Conservation (phyloP, 2,329 filamentous ascomycete genomes). For the Colletotrichum lupini region DNA sequence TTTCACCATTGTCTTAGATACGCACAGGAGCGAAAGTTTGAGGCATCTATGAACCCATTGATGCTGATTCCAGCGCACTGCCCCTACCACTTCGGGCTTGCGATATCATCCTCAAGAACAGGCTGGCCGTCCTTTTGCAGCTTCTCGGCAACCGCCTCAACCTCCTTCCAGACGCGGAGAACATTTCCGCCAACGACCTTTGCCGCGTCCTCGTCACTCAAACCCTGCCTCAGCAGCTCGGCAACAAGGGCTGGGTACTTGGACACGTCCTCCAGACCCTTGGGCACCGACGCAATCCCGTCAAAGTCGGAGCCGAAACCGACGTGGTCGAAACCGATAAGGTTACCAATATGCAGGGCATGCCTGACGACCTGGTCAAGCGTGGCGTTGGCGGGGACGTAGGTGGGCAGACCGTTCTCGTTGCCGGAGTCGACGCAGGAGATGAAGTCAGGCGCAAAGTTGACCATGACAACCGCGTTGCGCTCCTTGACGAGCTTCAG, state of each 20-base stretch:
- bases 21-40: neutral
- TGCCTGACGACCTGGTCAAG: conserved; percentile 83
- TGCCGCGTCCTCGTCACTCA: conserved; percentile 78
- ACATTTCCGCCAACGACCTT: conserved; percentile 86
- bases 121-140: conserved; percentile 70
- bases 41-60: neutral
- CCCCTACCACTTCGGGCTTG: conserved; percentile 11
- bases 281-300: conserved; percentile 74
- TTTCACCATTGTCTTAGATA: neutral
- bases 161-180: conserved; percentile 84
- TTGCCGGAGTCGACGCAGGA: conserved; percentile 73
- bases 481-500: conserved; percentile 79
- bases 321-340: conserved; percentile 89
- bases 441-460: conserved; percentile 86
- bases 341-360: conserved; percentile 82
- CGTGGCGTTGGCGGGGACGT: conserved; percentile 76
- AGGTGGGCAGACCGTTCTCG: conserved; percentile 73
- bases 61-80: no score
- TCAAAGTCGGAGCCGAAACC: conserved; percentile 93
- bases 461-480: conserved; percentile 88
- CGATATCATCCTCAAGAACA: conserved; percentile 64
- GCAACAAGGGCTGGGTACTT: conserved; percentile 84
- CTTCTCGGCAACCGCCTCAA: conserved; percentile 75
- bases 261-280: conserved; percentile 85
- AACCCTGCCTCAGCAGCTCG: conserved; percentile 77